Evolutionary conservation across 179 eudicot genomes (phyloP).

Genomic region (Gypsophila paniculata): DNA sequence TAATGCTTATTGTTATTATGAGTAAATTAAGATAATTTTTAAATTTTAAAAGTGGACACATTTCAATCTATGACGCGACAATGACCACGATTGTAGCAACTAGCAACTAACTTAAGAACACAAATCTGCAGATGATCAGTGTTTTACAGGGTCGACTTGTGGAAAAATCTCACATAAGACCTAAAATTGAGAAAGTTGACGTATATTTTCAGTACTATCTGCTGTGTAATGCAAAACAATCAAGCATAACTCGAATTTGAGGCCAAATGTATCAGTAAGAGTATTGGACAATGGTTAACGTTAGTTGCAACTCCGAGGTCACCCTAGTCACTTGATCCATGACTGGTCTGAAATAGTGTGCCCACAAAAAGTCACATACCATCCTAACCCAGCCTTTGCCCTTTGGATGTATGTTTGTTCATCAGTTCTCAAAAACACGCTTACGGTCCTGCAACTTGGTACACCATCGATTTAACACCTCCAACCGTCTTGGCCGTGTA

Average conservation of each 20-base stretch:
- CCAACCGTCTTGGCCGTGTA: background rate
- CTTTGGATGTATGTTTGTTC: background rate
- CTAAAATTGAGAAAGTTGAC: background rate
- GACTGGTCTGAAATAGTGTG: background rate
- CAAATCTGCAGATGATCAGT: background rate
- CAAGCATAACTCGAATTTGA: background rate
- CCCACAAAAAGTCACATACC: constrained; percentile 18
- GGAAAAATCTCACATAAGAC: background rate
- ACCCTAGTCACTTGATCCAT: background rate
- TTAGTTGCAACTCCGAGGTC: constrained; percentile 1
- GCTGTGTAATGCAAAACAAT: background rate
- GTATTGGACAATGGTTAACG: background rate
- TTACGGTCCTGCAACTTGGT: background rate
- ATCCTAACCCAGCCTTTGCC: background rate
- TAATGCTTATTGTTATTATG: no score
- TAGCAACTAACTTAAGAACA: background rate
- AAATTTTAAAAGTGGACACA: no score
- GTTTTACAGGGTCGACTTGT: background rate
- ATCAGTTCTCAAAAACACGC: background rate
- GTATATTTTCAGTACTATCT: background rate
- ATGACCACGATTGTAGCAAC: no score
- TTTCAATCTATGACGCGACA: no score
- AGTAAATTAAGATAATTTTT: no score
- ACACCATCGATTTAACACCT: constrained; percentile 10
- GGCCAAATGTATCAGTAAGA: constrained; percentile 6